Conservation (phyloP, 2,329 filamentous ascomycete species). For the Calycina herbarum region DNA sequence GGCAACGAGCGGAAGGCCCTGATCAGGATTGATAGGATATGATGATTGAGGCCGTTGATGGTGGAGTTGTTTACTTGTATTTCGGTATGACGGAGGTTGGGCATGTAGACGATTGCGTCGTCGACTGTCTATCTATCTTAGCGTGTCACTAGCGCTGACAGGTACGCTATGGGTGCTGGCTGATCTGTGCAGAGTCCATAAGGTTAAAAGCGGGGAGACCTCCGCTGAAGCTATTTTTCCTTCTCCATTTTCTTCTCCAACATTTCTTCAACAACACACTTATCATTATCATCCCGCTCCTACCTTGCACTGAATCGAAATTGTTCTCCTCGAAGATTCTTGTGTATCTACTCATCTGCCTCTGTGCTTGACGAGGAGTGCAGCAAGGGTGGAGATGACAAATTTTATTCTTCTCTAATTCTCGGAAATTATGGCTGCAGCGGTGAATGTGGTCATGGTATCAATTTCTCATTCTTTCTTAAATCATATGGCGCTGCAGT, state of each 20-base stretch:
- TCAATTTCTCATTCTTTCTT: background rate
- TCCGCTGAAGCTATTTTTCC: background rate
- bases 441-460: background rate
- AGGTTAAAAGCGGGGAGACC: conserved; percentile 7
- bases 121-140: background rate
- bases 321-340: too few species aligned
- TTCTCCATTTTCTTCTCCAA: conserved; percentile 4
- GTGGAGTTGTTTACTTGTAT: background rate
- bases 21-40: conserved; percentile 14
- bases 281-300: conserved; percentile 46
- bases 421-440: background rate
- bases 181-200: background rate
- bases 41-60: conserved; percentile 10
- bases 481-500: background rate
- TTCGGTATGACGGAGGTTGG: conserved; percentile 4
- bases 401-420: background rate
- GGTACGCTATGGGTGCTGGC: background rate
- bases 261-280: conserved; percentile 42
- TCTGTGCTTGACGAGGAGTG: too few species aligned
- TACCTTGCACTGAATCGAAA: conserved; percentile 25
- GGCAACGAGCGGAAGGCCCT: conserved; percentile 16
- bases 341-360: too few species aligned
- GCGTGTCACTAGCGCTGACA: background rate
- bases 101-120: conserved; percentile 7
- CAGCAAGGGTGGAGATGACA: too few species aligned